phyloP scores from a whole-genome alignment of 2,329 filamentous ascomycete genomes.

The Orbilia oligospora region DNA sequence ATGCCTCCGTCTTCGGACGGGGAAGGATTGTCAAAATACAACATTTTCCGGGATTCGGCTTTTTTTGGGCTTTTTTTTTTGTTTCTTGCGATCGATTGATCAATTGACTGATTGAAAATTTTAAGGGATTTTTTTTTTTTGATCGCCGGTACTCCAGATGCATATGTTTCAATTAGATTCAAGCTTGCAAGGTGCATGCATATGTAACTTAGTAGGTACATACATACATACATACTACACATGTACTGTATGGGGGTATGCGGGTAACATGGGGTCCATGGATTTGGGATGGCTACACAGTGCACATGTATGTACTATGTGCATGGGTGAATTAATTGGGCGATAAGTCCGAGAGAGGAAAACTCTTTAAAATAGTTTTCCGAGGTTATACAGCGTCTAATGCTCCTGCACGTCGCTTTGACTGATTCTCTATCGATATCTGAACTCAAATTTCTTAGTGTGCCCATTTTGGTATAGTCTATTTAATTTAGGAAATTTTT shows the following conservation, averaged over 20 bases:
- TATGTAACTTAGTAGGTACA: neutral
- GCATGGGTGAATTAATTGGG: conserved; percentile 1
- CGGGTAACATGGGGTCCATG: conserved; percentile 16
- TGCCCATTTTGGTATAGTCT: neutral
- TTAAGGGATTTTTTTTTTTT: neutral
- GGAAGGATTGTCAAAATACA: conserved; percentile 13
- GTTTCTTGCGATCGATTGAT: neutral
- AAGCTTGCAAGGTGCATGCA: conserved; percentile 9
- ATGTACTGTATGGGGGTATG: neutral
- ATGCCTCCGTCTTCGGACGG: conserved; percentile 17
- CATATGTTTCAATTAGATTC: neutral
- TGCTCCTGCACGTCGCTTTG: neutral
- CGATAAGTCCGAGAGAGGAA: conserved; percentile 4
- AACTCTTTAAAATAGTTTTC: conserved; percentile 8
- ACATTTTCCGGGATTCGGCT: conserved; percentile 14
- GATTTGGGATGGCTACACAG: neutral
- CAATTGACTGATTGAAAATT: neutral
- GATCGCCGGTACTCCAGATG: conserved; percentile 12
- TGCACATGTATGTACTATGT: no score
- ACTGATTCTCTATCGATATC: neutral
- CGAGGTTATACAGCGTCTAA: conserved; percentile 16
- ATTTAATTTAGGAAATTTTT: neutral
- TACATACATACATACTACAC: neutral
- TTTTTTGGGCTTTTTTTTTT: neutral
- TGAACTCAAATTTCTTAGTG: conserved; percentile 9